Base-by-base conservation (phyloP, 306 rosid species). In the Senna siamea region DNA sequence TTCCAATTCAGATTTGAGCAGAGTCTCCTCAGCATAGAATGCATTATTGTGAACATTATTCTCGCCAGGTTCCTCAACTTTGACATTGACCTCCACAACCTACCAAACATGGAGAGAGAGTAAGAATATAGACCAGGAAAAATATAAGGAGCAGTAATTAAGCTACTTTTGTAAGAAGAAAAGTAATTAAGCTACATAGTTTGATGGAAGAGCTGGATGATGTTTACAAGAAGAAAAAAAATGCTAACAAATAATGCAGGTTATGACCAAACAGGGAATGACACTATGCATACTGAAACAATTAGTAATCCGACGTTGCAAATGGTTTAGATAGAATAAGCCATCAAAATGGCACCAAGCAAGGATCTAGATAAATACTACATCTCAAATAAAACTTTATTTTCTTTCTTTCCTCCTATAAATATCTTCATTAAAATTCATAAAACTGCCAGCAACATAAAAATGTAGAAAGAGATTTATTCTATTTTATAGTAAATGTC, bases 71-170 rank as follows among this genome's bases (percentile, higher is more conserved):
- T 86, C 79, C 79, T 91, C 97, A 59, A 91, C 88, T 80, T 83
- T 91, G 66, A 89, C 84, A 78, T 91, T 57, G 74, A 91, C 78
- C 86, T 91, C 97, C 77, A 89, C 95, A 59, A 91, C 97, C 97
- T 89, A 76, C 73, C 64, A 46, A 77, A 15, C 46, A 61, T 61
- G 20, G 58, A 18, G 66, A 62, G 18, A 41, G 51, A 46, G 68
- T 23, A 13, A 74, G 55, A 69, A 78, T 43, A 66, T 28, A 41
- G 5, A 23, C 18, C 43, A 34, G 51, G 67, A 41, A 52, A 52
- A 64, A 51, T 7, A 53, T 13, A 35, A 41, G 53, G 26, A 14
- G 66, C 35, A 43, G 73, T 12, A 30, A 53, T 19, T 4, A 18
- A 19, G 13, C 5, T 2, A 43, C 51, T 35, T n/a, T n/a, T n/a